Evolutionary conservation across 345 rosid species (phyloP).

Genomic region (Boechera retrofracta): DNA sequence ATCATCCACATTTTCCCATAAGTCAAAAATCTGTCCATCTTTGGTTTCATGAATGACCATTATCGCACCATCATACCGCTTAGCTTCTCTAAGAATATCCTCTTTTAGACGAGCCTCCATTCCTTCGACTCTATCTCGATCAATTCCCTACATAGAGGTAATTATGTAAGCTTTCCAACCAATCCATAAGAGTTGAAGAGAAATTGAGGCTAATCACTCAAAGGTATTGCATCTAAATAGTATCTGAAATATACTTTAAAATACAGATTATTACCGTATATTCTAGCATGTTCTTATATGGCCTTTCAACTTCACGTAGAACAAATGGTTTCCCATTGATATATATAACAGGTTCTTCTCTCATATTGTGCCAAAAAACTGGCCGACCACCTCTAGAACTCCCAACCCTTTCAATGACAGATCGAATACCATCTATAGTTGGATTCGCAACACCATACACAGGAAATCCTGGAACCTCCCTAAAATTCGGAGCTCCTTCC

Average conservation of each 20-base stretch:
- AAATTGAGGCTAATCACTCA: not conserved
- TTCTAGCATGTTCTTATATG: conserved; percentile 94
- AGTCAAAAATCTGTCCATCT: conserved; percentile 79
- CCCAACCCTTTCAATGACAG: conserved; percentile 87
- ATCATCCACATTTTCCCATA: conserved; percentile 86
- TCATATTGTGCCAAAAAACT: conserved; percentile 96
- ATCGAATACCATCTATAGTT: conserved; percentile 85
- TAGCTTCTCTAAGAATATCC: conserved; percentile 93
- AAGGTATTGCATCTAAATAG: conserved; percentile 13
- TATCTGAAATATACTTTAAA: not conserved
- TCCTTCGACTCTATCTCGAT: conserved; percentile 87
- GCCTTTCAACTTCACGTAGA: conserved; percentile 96
- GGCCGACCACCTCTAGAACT: conserved; percentile 77
- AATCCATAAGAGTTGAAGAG: not conserved
- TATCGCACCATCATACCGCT: conserved; percentile 81
- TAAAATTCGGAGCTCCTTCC: conserved; percentile 98
- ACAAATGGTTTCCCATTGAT: conserved; percentile 97
- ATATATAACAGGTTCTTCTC: conserved; percentile 99
- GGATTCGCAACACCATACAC: conserved; percentile 99
- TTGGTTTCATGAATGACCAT: conserved; percentile 97
- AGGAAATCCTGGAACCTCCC: conserved; percentile 96
- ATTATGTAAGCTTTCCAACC: conserved; percentile 32
- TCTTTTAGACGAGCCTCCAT: conserved; percentile 98
- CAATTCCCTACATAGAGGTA: conserved; percentile 72
- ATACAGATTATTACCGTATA: conserved; percentile 65